Evolutionary conservation across 805 yeast genomes (phyloP).

Genomic region (Metschnikowia lachancei): DNA sequence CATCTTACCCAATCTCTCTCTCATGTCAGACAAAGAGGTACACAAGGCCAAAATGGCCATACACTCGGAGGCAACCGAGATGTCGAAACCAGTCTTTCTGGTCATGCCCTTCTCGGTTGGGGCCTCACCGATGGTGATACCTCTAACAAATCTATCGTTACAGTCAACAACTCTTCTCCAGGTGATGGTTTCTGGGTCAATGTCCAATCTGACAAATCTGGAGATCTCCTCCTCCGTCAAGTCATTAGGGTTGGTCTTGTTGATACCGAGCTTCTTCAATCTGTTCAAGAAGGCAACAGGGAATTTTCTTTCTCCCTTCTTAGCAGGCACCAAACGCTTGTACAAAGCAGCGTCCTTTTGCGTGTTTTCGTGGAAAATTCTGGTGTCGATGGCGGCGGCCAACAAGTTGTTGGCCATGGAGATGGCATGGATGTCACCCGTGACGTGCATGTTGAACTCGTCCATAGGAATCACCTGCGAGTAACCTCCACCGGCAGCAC

Average conservation of each 20-base stretch:
- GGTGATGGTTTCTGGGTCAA: conserved; percentile 76
- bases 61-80: conserved; percentile 80
- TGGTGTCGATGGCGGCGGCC: conserved; percentile 83
- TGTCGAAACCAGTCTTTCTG: conserved; percentile 76
- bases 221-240: conserved; percentile 66
- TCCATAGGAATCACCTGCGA: conserved; percentile 89
- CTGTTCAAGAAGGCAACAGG: conserved; percentile 66
- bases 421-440: conserved; percentile 85
- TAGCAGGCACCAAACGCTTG: conserved; percentile 71
- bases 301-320: conserved; percentile 67
- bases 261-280: conserved; percentile 63
- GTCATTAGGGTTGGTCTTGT: conserved; percentile 68
- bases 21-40: conserved; percentile 65
- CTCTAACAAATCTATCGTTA: conserved; percentile 77
- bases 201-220: conserved; percentile 65
- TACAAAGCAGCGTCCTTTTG: conserved; percentile 72
- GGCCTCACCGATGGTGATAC: conserved; percentile 75
- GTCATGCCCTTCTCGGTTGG: conserved; percentile 75
- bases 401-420: conserved; percentile 76
- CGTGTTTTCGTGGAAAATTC: conserved; percentile 80
- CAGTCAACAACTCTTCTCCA: conserved; percentile 85
- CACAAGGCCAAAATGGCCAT: conserved; percentile 83
- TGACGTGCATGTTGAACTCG: conserved; percentile 80
- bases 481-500: conserved; percentile 90
- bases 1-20: conserved; percentile 71